A percentile compares a stretch with the other conserved stretches of the same genome.
phyloP scores from a whole-genome alignment of 306 rosid genomes.

The Malus sylvestris region DNA sequence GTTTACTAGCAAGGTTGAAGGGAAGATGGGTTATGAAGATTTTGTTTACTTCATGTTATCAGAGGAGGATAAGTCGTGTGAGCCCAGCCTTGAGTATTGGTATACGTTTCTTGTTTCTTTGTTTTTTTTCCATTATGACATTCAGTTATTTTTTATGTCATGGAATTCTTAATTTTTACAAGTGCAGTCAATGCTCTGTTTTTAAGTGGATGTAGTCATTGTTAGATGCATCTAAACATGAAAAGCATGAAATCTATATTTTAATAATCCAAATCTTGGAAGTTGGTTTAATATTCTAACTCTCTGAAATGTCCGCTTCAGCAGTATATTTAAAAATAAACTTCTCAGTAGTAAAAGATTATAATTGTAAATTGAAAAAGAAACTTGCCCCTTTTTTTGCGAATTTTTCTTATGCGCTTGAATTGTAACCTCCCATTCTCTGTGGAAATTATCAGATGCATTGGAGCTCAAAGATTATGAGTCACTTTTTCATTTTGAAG shows the following conservation, averaged over 20 bases:
- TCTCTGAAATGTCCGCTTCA: too few species aligned
- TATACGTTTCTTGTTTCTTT: constrained; percentile 20
- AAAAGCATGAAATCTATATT: background rate
- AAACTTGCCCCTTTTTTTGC: background rate
- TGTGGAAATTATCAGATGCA: background rate
- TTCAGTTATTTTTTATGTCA: background rate
- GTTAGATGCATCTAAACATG: background rate
- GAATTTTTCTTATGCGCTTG: background rate
- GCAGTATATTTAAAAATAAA: background rate
- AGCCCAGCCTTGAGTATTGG: constrained; percentile 97
- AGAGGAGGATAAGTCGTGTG: constrained; percentile 94
- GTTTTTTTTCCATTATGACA: background rate
- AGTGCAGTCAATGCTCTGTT: background rate
- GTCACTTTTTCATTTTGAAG: background rate
- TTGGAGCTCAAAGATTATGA: background rate
- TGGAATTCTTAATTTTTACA: background rate
- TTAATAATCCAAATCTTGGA: background rate
- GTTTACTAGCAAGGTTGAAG: constrained; percentile 89
- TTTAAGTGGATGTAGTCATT: background rate
- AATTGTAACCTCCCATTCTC: background rate
- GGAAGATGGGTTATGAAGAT: constrained; percentile 98
- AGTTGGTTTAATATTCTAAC: background rate
- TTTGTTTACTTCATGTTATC: constrained; percentile 94
- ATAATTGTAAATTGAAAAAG: background rate
- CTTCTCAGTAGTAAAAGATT: background rate